Percentiles rank a stretch among this genome's conserved stretches.
phyloP scores from a whole-genome alignment of 768 basidiomycete species.

The Boletus fagicola region DNA sequence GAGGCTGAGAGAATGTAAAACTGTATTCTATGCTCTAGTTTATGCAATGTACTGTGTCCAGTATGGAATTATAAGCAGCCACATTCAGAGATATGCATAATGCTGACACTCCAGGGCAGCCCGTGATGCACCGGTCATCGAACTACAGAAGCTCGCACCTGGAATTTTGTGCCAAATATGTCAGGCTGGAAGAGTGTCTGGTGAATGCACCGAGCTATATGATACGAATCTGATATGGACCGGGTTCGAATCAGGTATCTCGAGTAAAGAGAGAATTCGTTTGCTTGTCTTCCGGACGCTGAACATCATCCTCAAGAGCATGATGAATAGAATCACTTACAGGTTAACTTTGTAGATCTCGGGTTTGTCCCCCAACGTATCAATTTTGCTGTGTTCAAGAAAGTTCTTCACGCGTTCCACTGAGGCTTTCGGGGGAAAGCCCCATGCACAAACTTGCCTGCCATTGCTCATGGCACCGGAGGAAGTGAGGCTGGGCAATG shows the following conservation, averaged over 20 bases:
- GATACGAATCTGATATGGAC: slow-evolving; percentile 65
- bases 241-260: slow-evolving; percentile 55
- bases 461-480: slow-evolving; percentile 53
- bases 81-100: slow-evolving; percentile 16
- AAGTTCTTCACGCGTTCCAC: slow-evolving; percentile 36
- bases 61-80: slow-evolving; percentile 17
- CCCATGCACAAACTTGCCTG: slow-evolving; percentile 57
- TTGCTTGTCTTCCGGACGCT: slow-evolving; percentile 32
- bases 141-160: slow-evolving; percentile 48
- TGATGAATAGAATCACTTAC: slow-evolving; percentile 37
- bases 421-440: slow-evolving; percentile 52
- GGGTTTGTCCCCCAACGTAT: slow-evolving; percentile 38
- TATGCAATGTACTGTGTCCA: slow-evolving; percentile 11
- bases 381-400: slow-evolving; percentile 47
- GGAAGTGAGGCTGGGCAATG: slow-evolving; percentile 42
- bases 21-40: slow-evolving; percentile 26
- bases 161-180: slow-evolving; percentile 38
- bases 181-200: slow-evolving; percentile 48
- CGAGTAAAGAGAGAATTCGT: slow-evolving; percentile 45
- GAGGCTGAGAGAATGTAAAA: slow-evolving; percentile 70
- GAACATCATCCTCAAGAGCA: background rate
- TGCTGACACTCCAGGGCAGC: slow-evolving; percentile 3
- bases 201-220: slow-evolving; percentile 61
- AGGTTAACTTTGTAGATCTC: slow-evolving; percentile 48
- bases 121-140: slow-evolving; percentile 35